Evolutionary conservation across 495 filamentous ascomycete species (phyloP).

Genomic region (Schizothecium vesticola): DNA sequence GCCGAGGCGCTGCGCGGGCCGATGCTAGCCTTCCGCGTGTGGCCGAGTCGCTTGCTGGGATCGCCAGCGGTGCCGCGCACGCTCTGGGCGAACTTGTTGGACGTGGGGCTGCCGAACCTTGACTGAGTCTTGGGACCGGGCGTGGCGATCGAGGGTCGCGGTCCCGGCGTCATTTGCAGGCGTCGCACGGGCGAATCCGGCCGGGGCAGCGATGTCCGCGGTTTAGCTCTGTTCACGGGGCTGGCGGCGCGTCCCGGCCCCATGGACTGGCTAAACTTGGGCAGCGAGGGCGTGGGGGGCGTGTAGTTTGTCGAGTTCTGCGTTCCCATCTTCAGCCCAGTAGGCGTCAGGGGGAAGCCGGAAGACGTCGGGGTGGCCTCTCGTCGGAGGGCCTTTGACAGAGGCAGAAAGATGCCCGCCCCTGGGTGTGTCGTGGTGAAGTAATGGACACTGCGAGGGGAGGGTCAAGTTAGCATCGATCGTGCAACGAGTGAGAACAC

Average conservation of each 20-base stretch:
- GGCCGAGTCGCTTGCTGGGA: slow-evolving; percentile 44
- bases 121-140: slow-evolving; percentile 39
- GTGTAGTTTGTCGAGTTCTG: slow-evolving; percentile 52
- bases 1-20: slow-evolving; percentile 52
- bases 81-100: slow-evolving; percentile 60
- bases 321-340: slow-evolving; percentile 48
- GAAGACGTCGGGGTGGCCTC: slow-evolving; percentile 53
- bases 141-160: slow-evolving; percentile 50
- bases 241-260: slow-evolving; percentile 71
- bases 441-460: slow-evolving; percentile 58
- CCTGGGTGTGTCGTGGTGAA: slow-evolving; percentile 74
- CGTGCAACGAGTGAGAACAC: not conserved
- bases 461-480: not conserved
- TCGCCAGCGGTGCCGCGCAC: slow-evolving; percentile 54
- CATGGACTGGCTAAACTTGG: slow-evolving; percentile 79
- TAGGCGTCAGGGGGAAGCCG: slow-evolving; percentile 58
- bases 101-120: slow-evolving; percentile 61
- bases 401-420: slow-evolving; percentile 90
- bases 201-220: slow-evolving; percentile 73
- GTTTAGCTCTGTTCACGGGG: slow-evolving; percentile 57
- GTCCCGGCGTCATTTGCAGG: slow-evolving; percentile 52
- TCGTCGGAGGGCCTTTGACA: slow-evolving; percentile 74
- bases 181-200: slow-evolving; percentile 76
- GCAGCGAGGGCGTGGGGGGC: slow-evolving; percentile 57
- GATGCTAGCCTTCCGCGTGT: slow-evolving; percentile 45